Conservation (phyloP, 257 asterid species). For the Solanum chmielewskii region DNA sequence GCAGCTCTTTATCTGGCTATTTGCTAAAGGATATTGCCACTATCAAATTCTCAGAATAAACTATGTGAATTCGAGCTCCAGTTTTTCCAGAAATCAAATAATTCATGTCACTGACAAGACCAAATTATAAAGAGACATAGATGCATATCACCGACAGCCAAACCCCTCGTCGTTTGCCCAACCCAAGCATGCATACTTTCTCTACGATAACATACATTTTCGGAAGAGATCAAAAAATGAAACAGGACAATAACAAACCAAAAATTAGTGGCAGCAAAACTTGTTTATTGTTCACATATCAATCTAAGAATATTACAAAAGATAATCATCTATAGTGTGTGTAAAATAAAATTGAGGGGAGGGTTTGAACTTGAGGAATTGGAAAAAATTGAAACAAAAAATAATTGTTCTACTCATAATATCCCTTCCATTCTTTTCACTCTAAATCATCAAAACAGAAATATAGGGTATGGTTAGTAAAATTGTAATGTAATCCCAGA, state of each 20-base stretch:
- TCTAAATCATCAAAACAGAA: neutral
- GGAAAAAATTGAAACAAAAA: neutral
- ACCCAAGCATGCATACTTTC: neutral
- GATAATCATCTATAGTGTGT: neutral
- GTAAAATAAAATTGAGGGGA: neutral
- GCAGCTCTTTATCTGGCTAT: neutral
- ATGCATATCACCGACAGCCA: neutral
- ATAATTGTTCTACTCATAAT: neutral
- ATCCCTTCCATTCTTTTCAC: neutral
- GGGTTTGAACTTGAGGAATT: neutral
- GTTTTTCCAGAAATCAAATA: neutral
- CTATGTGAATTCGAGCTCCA: neutral
- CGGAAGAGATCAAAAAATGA: neutral
- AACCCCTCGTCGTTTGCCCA: neutral
- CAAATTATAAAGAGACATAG: neutral
- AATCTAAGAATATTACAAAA: neutral
- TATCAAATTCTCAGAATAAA: neutral
- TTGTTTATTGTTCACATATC: neutral
- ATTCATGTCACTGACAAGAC: neutral
- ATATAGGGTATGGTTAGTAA: neutral
- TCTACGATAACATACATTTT: neutral
- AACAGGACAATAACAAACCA: neutral
- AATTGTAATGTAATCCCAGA: neutral
- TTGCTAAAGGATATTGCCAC: neutral
- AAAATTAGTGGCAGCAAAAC: neutral